A percentile compares a stretch with the other conserved stretches of the same genome.
Evolutionary conservation across 1,284 basidiomycete genomes (phyloP).

Genomic region (Albatrellus sp.): DNA sequence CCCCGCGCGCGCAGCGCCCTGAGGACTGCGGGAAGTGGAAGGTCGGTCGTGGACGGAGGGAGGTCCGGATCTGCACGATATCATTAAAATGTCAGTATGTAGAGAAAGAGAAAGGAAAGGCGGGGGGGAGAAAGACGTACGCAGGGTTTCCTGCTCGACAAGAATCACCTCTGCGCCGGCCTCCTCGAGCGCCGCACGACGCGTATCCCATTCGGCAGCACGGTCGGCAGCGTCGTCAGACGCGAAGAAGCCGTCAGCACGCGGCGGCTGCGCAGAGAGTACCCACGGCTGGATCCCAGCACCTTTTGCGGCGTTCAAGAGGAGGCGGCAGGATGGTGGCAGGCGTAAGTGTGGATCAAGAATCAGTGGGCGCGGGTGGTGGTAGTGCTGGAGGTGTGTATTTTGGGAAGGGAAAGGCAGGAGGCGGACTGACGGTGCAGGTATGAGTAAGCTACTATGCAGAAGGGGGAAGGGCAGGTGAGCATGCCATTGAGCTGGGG

Average conservation of each 20-base stretch:
- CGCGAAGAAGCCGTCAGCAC: conserved; percentile 18
- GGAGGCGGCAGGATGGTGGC: conserved; percentile 56
- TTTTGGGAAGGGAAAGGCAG: conserved; percentile 32
- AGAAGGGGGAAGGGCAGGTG: not conserved
- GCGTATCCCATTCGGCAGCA: conserved; percentile 21
- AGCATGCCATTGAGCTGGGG: conserved; percentile 82
- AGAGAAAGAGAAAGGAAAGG: not conserved
- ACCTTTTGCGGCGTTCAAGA: conserved; percentile 51
- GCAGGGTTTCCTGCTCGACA: conserved; percentile 10
- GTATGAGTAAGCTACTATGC: not conserved
- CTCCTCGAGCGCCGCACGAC: conserved; percentile 29
- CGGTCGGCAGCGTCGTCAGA: conserved; percentile 17
- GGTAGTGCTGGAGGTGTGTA: conserved; percentile 23
- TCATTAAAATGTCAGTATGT: not conserved
- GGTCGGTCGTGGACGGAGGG: conserved; percentile 25
- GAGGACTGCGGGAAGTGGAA: conserved; percentile 39
- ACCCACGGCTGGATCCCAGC: conserved; percentile 69
- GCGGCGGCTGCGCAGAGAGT: conserved; percentile 25
- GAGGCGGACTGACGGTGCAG: conserved; percentile 31
- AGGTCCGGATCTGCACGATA: conserved; percentile 5
- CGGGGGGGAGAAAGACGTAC: conserved; percentile 5
- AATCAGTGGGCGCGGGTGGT: conserved; percentile 73
- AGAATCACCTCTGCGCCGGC: conserved; percentile 14
- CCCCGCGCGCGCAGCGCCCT: conserved; percentile 36
- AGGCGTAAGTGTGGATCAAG: conserved; percentile 72